Conservation (phyloP, 202 grass and related monocot species). For the Carex sylvatica region DNA sequence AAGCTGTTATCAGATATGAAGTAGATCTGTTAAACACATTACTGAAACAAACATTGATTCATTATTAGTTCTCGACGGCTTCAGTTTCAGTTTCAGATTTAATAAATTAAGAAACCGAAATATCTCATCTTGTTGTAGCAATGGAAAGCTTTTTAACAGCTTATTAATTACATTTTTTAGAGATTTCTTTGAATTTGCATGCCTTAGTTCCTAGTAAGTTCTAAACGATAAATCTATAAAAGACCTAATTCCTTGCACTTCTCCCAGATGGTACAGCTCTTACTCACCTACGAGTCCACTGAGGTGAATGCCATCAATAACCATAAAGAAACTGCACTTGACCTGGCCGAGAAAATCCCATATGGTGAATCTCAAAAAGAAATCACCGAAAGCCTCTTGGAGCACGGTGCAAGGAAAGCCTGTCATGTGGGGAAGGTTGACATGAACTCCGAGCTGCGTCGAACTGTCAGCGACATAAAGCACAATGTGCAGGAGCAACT, state of each 20-base stretch:
- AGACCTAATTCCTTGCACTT: conserved; percentile 3
- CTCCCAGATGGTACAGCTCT: conserved; percentile 84
- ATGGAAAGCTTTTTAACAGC: neutral
- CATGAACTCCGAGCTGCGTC: conserved; percentile 72
- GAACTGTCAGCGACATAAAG: conserved; percentile 98
- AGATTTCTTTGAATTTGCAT: neutral
- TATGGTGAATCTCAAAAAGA: conserved; percentile 93
- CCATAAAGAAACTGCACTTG: conserved; percentile 97
- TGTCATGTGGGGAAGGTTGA: conserved; percentile 75
- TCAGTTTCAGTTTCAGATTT: neutral
- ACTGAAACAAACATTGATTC: neutral
- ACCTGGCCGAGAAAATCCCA: conserved; percentile 86
- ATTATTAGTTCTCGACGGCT: too few species aligned
- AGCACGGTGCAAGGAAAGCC: conserved; percentile 88
- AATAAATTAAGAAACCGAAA: neutral
- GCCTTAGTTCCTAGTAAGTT: neutral
- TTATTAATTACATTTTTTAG: neutral
- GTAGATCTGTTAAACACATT: too few species aligned
- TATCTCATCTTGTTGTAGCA: neutral
- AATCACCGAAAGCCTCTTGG: conserved; percentile 76
- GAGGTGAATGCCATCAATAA: conserved; percentile 78
- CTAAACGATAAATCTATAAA: neutral
- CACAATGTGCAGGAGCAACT: conserved; percentile 90
- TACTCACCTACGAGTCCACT: conserved; percentile 66
- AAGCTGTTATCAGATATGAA: neutral